Evolutionary conservation across 805 yeast genomes (phyloP).

Genomic region (Candida ponderosae): DNA sequence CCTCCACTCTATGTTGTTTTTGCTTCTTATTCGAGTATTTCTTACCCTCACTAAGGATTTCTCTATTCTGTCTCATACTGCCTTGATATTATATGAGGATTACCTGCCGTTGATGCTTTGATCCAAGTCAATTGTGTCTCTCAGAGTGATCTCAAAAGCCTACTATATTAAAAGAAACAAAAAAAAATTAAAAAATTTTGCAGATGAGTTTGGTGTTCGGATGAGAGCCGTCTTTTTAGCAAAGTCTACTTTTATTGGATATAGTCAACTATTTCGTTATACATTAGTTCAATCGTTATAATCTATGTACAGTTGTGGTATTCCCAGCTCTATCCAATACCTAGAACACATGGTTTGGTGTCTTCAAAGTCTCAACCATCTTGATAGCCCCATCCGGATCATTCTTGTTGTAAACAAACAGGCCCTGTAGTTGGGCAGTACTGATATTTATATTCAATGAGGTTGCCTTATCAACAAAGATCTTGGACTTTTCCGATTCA

Average conservation of each 20-base stretch:
- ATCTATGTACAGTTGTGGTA: too few relatives aligned
- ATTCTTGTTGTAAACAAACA: constrained; percentile 86
- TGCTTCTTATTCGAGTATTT: constrained; percentile 64
- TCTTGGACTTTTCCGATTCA: constrained; percentile 43
- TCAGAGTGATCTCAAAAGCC: too few relatives aligned
- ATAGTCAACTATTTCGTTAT: too few relatives aligned
- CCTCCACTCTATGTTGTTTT: constrained; percentile 65
- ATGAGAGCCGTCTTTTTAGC: too few relatives aligned
- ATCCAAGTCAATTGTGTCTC: too few relatives aligned
- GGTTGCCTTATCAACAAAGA: constrained; percentile 32
- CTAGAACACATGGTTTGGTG: constrained; percentile 26
- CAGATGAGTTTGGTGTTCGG: too few relatives aligned
- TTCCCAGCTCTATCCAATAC: background rate
- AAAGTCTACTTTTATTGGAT: too few relatives aligned
- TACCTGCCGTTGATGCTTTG: background rate
- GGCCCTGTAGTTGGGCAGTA: constrained; percentile 93
- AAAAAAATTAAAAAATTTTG: too few relatives aligned
- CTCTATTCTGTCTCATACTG: constrained; percentile 44
- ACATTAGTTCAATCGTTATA: background rate
- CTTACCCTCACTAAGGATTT: constrained; percentile 82
- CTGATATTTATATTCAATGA: constrained; percentile 54
- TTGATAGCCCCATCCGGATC: constrained; percentile 69
- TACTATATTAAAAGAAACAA: too few relatives aligned
- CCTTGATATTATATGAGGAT: background rate
- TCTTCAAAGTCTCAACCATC: constrained; percentile 39